Evolutionary conservation across 805 yeast genomes (phyloP), one percentile per base, ranked within the genome.

Genomic region (Monosporozyma unispora): DNA sequence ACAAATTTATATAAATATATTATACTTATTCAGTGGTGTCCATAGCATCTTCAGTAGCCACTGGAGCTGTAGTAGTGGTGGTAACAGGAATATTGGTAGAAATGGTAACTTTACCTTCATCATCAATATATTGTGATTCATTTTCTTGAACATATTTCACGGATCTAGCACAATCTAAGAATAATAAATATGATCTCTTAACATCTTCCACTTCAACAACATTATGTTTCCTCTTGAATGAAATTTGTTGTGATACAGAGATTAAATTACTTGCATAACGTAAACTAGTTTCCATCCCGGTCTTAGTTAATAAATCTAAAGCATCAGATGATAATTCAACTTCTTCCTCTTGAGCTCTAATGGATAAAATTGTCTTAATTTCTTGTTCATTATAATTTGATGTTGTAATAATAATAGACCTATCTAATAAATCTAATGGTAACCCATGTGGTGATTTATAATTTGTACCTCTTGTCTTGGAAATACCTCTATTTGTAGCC

Each of bases 371-470:
- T 46, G 89, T 81, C 61, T 84, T 79, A 61, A 91, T 84, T 68
- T 93, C 99, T 52, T 87, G 90, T 51, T 79, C 80, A 51, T 76
- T 73, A 72, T 93, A 93, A 44, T 79, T 73, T 16, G 78, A 69
- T 1, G 99, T 95, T 62, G 93, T 89, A 55, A 93, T 88, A 54
- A 93, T 93, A 57, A 93, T 84, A 33, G 95, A 79, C 67, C 99
- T 80, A 70, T 93, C 99, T 59, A 93, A 81, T 60, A 93, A 74
- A 73, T 93, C 99, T 52, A 86, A 76, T 41, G 99, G 99, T 51
- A 93, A 74, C n/a, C 99, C 99, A 67, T 93, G 99, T 21, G 99
- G 96, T 1, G 96, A 84, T 68, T 83, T 85, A 72, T 88, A 88
- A 63, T 80, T 83, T 28, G 98, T 87, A 47, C 99, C 99, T 62